Base-by-base conservation (phyloP, 352 stramenopile genomes). In the Nothophytophthora sp. region DNA sequence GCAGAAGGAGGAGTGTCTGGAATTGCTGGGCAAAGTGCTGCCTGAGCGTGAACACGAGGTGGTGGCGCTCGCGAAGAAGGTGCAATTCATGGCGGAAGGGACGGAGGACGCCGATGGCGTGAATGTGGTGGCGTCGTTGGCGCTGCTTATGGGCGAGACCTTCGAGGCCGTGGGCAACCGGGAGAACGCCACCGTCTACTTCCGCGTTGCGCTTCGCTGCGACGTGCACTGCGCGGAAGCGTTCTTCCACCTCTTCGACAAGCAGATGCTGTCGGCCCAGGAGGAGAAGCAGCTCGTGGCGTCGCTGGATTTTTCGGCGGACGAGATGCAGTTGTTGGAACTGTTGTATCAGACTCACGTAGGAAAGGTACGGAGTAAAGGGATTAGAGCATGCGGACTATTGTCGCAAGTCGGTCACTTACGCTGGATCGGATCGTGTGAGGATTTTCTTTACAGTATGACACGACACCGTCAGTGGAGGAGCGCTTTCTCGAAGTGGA, bases 161-260 rank as follows among this genome's bases (percentile, higher is more conserved):
- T 95, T 83, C 44, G 86, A 95, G 52, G 76, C 79, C 1, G 57
- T 94, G 18, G 88, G 88, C 3, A 94, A 95, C 35, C 80, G 80
- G 25, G 84, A 95, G 28, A 92, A 86, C 34, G 88, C 88, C 5
- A 68, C 76, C 0, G 39, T 84, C 1, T 96, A 89, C 67, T 96
- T 86, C 42, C 63, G 69, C 7, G 66, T 88, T 7, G 81, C 88
- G 16, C 49, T 96, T 36, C 70, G 73, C 4, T 95, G 84, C 48
- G 88, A 96, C 37, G 84, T 95, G 9, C 75, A 87, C 23, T 96
- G 86, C 55, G 75, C 75, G 1, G 82, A 94, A 43, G 83, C 86
- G 11, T 95, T 95, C 43, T 90, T 88, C 51, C 76, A 90, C 46
- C 64, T 95, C 24, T 79, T 92, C 19, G 83, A 95, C 18, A 93